Percentiles rank a stretch among this genome's conserved stretches.
phyloP scores from a whole-genome alignment of 1,284 basidiomycete species.

The Moniliophthora roreri region DNA sequence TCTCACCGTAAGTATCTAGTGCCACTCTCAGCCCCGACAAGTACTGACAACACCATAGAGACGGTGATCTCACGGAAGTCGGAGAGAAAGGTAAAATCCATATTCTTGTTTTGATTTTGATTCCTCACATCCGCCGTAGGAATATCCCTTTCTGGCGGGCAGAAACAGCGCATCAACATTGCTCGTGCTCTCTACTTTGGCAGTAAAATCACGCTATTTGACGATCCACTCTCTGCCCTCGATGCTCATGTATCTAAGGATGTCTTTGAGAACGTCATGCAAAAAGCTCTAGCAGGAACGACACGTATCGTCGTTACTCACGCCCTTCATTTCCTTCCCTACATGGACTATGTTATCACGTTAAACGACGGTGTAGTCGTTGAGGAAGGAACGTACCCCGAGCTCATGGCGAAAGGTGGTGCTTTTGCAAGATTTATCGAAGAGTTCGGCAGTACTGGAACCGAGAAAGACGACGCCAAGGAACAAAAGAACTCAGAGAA shows the following conservation, averaged over 20 bases:
- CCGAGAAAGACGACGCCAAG: constrained; percentile 24
- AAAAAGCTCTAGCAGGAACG: constrained; percentile 58
- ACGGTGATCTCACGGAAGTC: constrained; percentile 86
- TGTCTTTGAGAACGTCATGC: constrained; percentile 83
- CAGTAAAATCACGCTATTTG: constrained; percentile 59
- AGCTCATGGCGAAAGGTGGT: constrained; percentile 63
- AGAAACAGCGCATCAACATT: constrained; percentile 76
- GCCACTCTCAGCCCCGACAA: background rate
- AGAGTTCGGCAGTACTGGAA: constrained; percentile 54
- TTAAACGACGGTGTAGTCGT: constrained; percentile 70
- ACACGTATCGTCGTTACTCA: constrained; percentile 86
- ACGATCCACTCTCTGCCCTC: constrained; percentile 76
- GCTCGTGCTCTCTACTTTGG: constrained; percentile 85
- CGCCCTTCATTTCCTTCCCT: constrained; percentile 77
- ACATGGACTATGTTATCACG: constrained; percentile 76
- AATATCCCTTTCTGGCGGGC: constrained; percentile 80
- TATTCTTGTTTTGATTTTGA: background rate
- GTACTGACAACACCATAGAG: constrained; percentile 13
- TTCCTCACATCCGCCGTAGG: constrained; percentile 35
- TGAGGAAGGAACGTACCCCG: constrained; percentile 75
- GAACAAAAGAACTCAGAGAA: constrained; percentile 28
- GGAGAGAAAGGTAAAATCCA: constrained; percentile 64
- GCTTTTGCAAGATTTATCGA: constrained; percentile 72
- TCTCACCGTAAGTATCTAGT: constrained; percentile 39
- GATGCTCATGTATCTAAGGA: constrained; percentile 88